Evolutionary conservation across 441 rosid species (phyloP), one percentile per base, ranked within the genome.

Genomic region (Adansonia madagascariensis): DNA sequence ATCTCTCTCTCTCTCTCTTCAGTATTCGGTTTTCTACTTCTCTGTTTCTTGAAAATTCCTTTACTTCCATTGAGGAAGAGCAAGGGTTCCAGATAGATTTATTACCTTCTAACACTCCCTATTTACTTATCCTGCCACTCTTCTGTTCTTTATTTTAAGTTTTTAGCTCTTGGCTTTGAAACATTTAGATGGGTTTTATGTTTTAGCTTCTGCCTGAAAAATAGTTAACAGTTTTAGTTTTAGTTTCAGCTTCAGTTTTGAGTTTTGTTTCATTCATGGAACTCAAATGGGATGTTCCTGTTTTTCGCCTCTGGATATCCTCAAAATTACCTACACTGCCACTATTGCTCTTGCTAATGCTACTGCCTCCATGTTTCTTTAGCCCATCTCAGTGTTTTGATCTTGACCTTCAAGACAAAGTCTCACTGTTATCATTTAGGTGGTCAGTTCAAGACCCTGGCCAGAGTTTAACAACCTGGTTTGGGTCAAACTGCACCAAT

Each of bases 381-480:
- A 3, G 75, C 83, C 90, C 80, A 65, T 83, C 85, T 78, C 75
- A 73, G 75, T 82, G 87, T 65, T 41, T 75, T 39, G 87, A 82
- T 61, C 80, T 95, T 39, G 82, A 87, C 83, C 89, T 82, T 41
- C 74, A 77, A 17, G 98, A 93, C 18, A 92, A 85, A 86, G 85
- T 84, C n/a, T 84, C 96, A 0, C 82, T 93, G 47, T 69, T 88
- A 73, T 71, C 85, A 55, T 87, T 95, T 80, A 86, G 85, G 75
- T 85, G 88, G 12, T 75, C 78, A 63, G 71, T 91, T 76, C 90
- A 81, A 53, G 95, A 89, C 86, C 91, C 86, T 0, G 81, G 73
- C 78, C 91, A 68, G 75, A 87, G 77, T 66, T 80, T 93, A 76
- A 80, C 88, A 15, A 68, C 87, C 55, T 93, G 98, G 98, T 73